Base-by-base conservation (phyloP, 2,329 filamentous ascomycete genomes). In the Tolypocladium pustulatum region DNA sequence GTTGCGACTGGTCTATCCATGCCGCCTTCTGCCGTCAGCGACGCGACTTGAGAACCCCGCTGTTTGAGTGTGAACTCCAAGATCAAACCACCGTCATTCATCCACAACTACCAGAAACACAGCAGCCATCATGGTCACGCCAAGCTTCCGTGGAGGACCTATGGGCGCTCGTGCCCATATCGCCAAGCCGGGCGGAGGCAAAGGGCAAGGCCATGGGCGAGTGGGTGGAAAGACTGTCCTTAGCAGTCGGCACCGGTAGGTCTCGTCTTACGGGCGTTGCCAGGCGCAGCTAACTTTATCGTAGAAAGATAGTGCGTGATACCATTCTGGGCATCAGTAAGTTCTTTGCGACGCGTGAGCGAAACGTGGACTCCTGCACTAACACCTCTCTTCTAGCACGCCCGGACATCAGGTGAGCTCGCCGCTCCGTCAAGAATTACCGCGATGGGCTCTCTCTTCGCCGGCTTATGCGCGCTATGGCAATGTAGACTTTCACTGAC, bases 291-390 rank as follows among this genome's bases (percentile, higher is more conserved):
- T 51, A 49, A 55, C 37, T 40, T 17, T 17, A 10, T 2, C 53
- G 13, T 34, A 65, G 64, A 1, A 65, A 65, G 38, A 64, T 66
- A 9, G 1, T 61, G 2, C 54, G 53, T 0, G 65, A 66, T 25
- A 55, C 61, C 0, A 64, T 66, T 6, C 20, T 43, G 10, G 62
- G 62, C 0, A 57, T 63, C 8, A 61, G 62, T 63, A 57, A 52
- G 62, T 59, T 30, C 7, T 34, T 22, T 27, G 36, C 53, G 17
- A 13, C 22, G 8, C 22, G 53, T 27, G 36, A 55, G 22, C 13
- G 55, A 56, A 43, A 46, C 38, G 12, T 27, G 55, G 8, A 12
- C 10, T 20, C 9, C n/a, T 36, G 7, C n/a, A 12, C 49, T 51
- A 22, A 51, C 43, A 15, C 25, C 10, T 4, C 4, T 49, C 12